Conservation (phyloP, 768 basidiomycete genomes). For the Tephrocybe sp. region DNA sequence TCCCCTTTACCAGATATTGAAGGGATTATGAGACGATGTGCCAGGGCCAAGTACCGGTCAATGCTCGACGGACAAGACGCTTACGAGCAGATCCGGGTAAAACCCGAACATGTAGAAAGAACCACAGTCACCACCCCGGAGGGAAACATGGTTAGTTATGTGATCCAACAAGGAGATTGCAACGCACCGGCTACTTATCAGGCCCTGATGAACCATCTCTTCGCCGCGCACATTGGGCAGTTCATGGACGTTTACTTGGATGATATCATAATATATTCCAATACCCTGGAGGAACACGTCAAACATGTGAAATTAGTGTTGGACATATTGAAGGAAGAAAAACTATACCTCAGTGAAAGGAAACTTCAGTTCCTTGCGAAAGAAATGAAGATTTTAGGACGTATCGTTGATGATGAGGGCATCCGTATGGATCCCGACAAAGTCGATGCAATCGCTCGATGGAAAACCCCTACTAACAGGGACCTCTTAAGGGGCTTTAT, state of each 20-base stretch:
- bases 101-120: constrained; percentile 19
- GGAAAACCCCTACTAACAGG: not conserved
- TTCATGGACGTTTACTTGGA: not conserved
- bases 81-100: constrained; percentile 33
- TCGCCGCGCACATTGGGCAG: constrained; percentile 26
- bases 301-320: not conserved
- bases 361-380: not conserved
- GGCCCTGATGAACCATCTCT: constrained; percentile 29
- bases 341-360: not conserved
- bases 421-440: not conserved
- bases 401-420: not conserved
- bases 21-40: constrained; percentile 11
- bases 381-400: not conserved
- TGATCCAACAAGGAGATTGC: constrained; percentile 22
- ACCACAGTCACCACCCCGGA: constrained; percentile 23
- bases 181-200: constrained; percentile 30
- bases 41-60: constrained; percentile 12
- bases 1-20: no score
- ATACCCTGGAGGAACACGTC: not conserved
- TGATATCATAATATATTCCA: not conserved
- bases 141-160: constrained; percentile 26
- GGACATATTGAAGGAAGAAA: not conserved
- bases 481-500: not conserved
- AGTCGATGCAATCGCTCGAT: not conserved
- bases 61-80: no score